Conservation (phyloP, 805 yeast species). For the Yamadazyma philogaea region DNA sequence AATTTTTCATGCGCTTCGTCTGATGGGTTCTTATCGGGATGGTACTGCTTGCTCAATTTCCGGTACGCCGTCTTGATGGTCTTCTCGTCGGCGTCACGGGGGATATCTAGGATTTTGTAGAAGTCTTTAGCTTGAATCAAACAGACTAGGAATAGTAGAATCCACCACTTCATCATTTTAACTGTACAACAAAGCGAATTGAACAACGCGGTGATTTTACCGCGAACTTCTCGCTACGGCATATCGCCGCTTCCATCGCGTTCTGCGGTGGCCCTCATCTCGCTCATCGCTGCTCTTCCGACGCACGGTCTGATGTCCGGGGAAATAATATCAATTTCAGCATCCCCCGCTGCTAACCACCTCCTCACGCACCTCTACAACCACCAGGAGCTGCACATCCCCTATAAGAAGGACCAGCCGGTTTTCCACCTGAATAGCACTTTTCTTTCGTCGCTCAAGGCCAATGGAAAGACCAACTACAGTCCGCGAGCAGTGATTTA, state of each 20-base stretch:
- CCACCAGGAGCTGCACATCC: slow-evolving; percentile 66
- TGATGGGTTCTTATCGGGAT: slow-evolving; percentile 90
- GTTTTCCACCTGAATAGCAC: slow-evolving; percentile 49
- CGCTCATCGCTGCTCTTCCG: too few species aligned
- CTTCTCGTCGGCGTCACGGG: slow-evolving; percentile 65
- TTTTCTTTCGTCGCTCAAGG: slow-evolving; percentile 22
- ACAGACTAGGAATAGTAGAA: slow-evolving; percentile 1
- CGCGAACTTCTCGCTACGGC: background rate
- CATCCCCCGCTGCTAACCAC: slow-evolving; percentile 71
- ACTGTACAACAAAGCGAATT: background rate
- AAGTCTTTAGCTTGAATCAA: slow-evolving; percentile 40
- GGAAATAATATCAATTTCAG: slow-evolving; percentile 11
- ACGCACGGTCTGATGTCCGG: background rate
- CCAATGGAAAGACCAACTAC: slow-evolving; percentile 42
- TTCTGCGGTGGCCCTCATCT: background rate
- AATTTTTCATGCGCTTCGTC: slow-evolving; percentile 83
- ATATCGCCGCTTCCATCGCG: background rate
- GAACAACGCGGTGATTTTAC: background rate
- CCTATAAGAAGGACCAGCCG: slow-evolving; percentile 44
- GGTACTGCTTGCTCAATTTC: slow-evolving; percentile 76
- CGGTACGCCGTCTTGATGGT: slow-evolving; percentile 86
- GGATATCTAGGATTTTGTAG: slow-evolving; percentile 65
- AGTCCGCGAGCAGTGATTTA: slow-evolving; percentile 82
- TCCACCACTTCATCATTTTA: slow-evolving; percentile 4
- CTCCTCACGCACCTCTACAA: slow-evolving; percentile 79